Percentiles rank a stretch among this genome's conserved stretches.
Evolutionary conservation across 305 asterid species (phyloP).

Genomic region (Plantago lanceolata): DNA sequence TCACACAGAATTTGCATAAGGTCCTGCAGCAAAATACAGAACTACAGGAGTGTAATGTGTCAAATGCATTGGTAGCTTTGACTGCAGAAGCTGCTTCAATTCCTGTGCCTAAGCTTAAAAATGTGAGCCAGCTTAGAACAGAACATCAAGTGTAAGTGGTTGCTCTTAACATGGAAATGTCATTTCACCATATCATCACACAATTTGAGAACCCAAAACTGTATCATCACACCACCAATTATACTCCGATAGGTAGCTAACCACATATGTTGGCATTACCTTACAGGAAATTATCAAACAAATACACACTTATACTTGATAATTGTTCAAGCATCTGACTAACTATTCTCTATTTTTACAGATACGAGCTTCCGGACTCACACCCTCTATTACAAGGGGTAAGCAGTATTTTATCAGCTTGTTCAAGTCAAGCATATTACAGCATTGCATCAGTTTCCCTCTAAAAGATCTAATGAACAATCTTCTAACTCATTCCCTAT

Average conservation of each 20-base stretch:
- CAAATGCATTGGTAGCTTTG: conserved; percentile 87
- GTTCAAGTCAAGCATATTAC: conserved; percentile 11
- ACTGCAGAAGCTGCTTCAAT: conserved; percentile 85
- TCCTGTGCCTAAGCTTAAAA: conserved; percentile 88
- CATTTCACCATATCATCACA: conserved; percentile 19
- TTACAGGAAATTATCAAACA: conserved; percentile 3
- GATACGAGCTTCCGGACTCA: conserved; percentile 92
- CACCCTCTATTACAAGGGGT: conserved; percentile 91
- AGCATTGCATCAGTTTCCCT: not conserved
- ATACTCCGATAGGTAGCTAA: not conserved
- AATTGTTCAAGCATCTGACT: conserved; percentile 20
- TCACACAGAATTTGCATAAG: conserved; percentile 73
- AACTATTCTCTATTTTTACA: conserved; percentile 41
- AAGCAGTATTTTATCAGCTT: conserved; percentile 33
- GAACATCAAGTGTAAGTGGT: conserved; percentile 94
- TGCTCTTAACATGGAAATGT: conserved; percentile 17
- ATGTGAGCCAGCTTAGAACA: conserved; percentile 86
- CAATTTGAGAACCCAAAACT: conserved; percentile 6
- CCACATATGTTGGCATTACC: not conserved
- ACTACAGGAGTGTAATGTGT: conserved; percentile 64
- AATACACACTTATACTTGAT: conserved; percentile 1
- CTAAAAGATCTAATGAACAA: too few relatives aligned
- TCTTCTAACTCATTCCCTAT: too few relatives aligned
- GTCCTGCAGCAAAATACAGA: conserved; percentile 54
- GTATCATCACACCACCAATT: conserved; percentile 12